phyloP scores from a whole-genome alignment of 2,329 filamentous ascomycete species.

The Gyromitra esculenta region DNA sequence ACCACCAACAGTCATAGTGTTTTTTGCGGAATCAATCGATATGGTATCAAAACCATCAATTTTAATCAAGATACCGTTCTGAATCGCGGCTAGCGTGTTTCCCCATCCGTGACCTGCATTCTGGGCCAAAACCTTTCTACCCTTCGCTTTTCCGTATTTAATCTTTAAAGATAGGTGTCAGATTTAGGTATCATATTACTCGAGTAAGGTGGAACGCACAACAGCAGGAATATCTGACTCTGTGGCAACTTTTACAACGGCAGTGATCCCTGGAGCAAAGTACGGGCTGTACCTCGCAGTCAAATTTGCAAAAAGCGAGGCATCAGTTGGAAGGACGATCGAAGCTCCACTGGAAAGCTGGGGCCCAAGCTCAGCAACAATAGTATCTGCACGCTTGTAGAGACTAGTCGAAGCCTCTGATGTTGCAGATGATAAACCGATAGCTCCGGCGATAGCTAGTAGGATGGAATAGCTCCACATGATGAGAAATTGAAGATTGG shows the following conservation, averaged over 20 bases:
- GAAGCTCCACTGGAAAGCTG: conserved; percentile 15
- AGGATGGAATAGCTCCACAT: neutral
- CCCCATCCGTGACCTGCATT: conserved; percentile 24
- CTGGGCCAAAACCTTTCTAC: conserved; percentile 1
- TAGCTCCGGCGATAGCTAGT: neutral
- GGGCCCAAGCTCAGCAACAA: conserved; percentile 7
- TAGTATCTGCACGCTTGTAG: neutral
- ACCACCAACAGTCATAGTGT: conserved; percentile 29
- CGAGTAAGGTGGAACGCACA: neutral
- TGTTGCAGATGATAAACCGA: neutral
- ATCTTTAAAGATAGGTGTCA: neutral
- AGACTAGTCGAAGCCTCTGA: neutral
- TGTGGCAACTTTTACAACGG: conserved; percentile 17
- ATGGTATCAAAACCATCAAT: neutral
- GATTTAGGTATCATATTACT: neutral
- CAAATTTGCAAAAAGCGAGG: neutral
- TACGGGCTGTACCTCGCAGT: neutral
- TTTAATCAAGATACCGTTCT: conserved; percentile 33
- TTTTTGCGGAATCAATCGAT: neutral
- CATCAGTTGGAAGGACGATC: conserved; percentile 12
- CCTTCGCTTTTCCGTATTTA: conserved; percentile 2
- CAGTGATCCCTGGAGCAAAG: neutral
- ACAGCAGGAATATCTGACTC: conserved; percentile 14
- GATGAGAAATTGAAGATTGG: neutral
- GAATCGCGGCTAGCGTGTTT: neutral